Base-by-base conservation (phyloP, 2,329 filamentous ascomycete genomes). In the Achaetomium macrosporum region DNA sequence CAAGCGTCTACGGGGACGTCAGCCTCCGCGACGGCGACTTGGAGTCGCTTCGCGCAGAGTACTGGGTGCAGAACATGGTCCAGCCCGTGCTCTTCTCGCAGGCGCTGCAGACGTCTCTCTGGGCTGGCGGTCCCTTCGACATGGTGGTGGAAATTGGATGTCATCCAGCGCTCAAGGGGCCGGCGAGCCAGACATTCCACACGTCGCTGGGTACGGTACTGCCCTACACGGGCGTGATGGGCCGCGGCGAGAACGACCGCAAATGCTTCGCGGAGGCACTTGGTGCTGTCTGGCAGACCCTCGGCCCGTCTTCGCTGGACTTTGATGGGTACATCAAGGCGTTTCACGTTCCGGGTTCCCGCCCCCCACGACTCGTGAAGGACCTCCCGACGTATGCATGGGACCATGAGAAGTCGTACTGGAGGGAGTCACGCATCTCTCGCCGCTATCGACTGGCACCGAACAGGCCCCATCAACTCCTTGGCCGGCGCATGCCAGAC, bases 91-190 rank as follows among this genome's bases (percentile, higher is more conserved):
- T 8, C 0, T 68, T 69, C 55, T 42, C 47, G 8, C 51, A 61
- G 8, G 63, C 63, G 2, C 33, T 55, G 31, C 50, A 44, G 39
- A 30, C 39, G 16, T 40, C 53, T 11, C 33, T 12, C 5, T 7
- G 11, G 8, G 33, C 42, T 16, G 12, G 37, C 16, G 6, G 40
- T 6, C 37, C 45, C 6, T 49, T 54, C 35, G 39, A 64, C 6
- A 44, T 64, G 0, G 54, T 59, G 3, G 16, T 72, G 2, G 69
- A 72, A 41, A 43, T 72, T 4, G 68, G 69, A 0, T 69, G 69
- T 2, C 69, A 71, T 42, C 66, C 73, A 0, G 71, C 73, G 0
- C 65, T 77, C 0, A 68, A 70, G 47, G 69, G 69, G 0, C 75
- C 75, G 0, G 56, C 43, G 19, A 63, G 59, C 4, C 66, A 75